A percentile compares a stretch with the other conserved stretches of the same genome.
phyloP scores from a whole-genome alignment of 2,329 filamentous ascomycete species.

The Nemania bipapillata region DNA sequence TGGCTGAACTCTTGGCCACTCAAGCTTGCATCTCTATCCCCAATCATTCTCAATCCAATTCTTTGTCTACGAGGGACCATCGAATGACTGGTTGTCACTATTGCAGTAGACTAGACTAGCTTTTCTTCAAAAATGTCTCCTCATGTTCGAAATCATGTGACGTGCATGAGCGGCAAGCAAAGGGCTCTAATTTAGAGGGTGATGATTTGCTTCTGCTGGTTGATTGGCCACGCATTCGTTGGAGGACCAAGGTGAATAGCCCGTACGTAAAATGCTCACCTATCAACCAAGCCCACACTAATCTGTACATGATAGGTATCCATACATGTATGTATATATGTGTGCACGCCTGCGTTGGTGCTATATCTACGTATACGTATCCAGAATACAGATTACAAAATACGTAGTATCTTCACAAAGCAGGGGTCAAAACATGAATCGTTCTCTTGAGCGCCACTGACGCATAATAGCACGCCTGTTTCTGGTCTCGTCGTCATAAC shows the following conservation, averaged over 20 bases:
- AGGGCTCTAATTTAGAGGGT: not conserved
- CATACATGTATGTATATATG: not conserved
- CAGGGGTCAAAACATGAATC: conserved; percentile 17
- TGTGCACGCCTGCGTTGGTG: not conserved
- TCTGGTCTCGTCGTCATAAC: not conserved
- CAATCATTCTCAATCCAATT: conserved; percentile 2
- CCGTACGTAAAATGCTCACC: not conserved
- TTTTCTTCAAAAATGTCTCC: not conserved
- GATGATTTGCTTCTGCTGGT: not conserved
- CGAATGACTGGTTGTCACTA: conserved; percentile 2
- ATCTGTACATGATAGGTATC: not conserved
- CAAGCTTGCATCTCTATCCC: not conserved
- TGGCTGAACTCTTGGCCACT: conserved; percentile 28
- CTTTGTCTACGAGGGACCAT: not conserved
- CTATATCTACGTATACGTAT: not conserved
- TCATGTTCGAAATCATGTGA: conserved; percentile 26
- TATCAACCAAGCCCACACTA: not conserved
- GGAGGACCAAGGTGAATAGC: too few species aligned
- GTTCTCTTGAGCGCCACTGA: conserved; percentile 30
- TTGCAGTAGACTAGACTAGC: too few species aligned
- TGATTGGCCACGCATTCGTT: not conserved
- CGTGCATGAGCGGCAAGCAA: conserved; percentile 20
- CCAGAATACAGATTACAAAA: not conserved
- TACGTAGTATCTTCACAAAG: not conserved
- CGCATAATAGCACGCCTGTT: conserved; percentile 10